Evolutionary conservation across 139 green algal species (phyloP), one percentile per base, ranked within the genome.

Genomic region (Edaphochlamys debaryana): DNA sequence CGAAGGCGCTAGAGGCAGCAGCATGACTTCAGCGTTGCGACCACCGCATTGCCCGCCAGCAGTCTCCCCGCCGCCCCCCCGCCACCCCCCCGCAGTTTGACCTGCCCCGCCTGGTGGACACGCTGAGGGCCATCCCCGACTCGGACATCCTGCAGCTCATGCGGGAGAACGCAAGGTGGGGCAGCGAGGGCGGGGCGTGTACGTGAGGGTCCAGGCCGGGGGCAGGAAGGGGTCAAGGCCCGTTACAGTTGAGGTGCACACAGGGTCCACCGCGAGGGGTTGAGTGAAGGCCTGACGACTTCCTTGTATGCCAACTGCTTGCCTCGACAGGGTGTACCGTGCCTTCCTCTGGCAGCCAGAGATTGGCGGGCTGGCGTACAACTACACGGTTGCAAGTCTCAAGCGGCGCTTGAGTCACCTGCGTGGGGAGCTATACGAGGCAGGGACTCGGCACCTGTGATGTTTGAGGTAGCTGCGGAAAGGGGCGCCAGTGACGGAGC

Each of bases 311-410:
- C 13, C 56, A 32, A 41, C 50, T 34, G 23, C 30, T 37, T 17
- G 34, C 11, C 50, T 54, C 20, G 29, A 30, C 38, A 69, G 69
- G 40, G 41, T 83, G 17, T 86, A 81, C 54, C 71, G 40, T 6
- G 85, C 85, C 11, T 89, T 89, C 60, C 20, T 89, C 1, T 89
- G 85, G 85, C 70, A 79, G 64, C 74, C 37, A 7, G 37, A 76
- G n/a, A 30, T 74, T 1, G 85, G 85, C 2, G 85, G 85, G 20
- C 45, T 79, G 41, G 85, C 85, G 0, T 89, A 87, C 42, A 79
- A 86, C 67, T 83, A 77, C 79, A 86, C 81, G 17, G 34, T 89
- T 25, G 41, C 58, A 3, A 84, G 70, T 71, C 56, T 89, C 36
- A 34, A 48, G 38, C 30, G 66, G 2, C 71, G 85, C 0, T 45